phyloP scores from a whole-genome alignment of 306 rosid species.

The Aeschynomene evenia region DNA sequence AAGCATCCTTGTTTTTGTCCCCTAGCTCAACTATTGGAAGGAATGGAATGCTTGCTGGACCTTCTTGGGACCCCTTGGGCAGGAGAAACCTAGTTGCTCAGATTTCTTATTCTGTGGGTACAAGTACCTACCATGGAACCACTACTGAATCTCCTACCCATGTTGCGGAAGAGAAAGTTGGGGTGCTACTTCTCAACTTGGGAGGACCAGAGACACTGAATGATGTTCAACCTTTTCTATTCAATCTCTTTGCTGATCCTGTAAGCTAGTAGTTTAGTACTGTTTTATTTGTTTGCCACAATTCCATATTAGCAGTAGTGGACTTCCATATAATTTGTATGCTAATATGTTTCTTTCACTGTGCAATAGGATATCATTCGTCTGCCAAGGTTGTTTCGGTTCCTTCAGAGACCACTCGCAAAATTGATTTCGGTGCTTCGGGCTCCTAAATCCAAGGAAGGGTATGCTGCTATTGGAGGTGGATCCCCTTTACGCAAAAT shows the following conservation, averaged over 20 bases:
- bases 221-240: conserved; percentile 95
- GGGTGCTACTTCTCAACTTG: conserved; percentile 89
- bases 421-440: conserved; percentile 78
- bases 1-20: conserved; percentile 38
- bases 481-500: conserved; percentile 98
- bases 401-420: conserved; percentile 89
- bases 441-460: conserved; percentile 97
- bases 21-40: conserved; percentile 31
- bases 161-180: conserved; percentile 70
- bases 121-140: conserved; percentile 43
- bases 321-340: neutral
- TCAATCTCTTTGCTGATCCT: conserved; percentile 95
- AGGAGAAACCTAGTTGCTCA: conserved; percentile 44
- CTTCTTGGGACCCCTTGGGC: conserved; percentile 21
- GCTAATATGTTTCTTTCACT: conserved; percentile 22
- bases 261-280: conserved; percentile 43
- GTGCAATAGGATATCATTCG: conserved; percentile 90
- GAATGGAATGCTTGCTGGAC: conserved; percentile 28
- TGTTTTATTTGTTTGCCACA: neutral
- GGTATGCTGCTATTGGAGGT: conserved; percentile 98
- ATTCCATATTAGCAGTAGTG: neutral
- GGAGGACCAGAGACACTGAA: conserved; percentile 97
- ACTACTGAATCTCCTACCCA: conserved; percentile 47
- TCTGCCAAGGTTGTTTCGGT: conserved; percentile 82
- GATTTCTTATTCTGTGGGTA: conserved; percentile 47